Evolutionary conservation across 2,329 filamentous ascomycete genomes (phyloP).

Genomic region (Tolypocladium tundrense): DNA sequence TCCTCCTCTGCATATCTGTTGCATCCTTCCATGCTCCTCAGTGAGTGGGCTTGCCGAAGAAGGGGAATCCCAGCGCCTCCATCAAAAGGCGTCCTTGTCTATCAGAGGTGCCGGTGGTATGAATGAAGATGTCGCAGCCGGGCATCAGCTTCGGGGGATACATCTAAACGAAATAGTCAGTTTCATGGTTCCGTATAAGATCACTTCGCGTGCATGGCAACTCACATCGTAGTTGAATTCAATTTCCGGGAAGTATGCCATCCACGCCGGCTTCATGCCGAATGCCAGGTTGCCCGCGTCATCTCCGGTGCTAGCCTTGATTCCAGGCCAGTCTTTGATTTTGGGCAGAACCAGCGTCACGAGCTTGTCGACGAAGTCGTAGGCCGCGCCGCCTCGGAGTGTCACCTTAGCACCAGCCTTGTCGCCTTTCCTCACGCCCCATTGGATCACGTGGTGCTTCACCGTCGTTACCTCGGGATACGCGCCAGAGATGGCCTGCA

Average conservation of each 20-base stretch:
- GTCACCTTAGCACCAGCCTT: conserved; percentile 68
- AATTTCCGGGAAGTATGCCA: conserved; percentile 84
- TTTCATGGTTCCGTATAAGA: conserved; percentile 1
- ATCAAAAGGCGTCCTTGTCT: conserved; percentile 69
- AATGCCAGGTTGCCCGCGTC: conserved; percentile 78
- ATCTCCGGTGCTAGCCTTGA: conserved; percentile 60
- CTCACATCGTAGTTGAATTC: conserved; percentile 91
- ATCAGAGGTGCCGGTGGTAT: conserved; percentile 78
- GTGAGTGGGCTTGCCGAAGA: conserved; percentile 60
- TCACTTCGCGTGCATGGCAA: conserved; percentile 11
- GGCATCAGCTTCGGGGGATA: conserved; percentile 65
- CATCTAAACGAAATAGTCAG: conserved; percentile 29
- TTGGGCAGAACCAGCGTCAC: conserved; percentile 84
- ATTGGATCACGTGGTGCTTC: conserved; percentile 62
- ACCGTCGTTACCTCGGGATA: conserved; percentile 60
- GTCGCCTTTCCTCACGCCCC: conserved; percentile 62
- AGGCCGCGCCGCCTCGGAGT: conserved; percentile 69
- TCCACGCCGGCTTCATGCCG: conserved; percentile 64
- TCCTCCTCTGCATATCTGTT: neutral
- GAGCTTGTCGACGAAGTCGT: conserved; percentile 83
- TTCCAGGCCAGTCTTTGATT: conserved; percentile 90
- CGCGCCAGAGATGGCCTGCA: conserved; percentile 78
- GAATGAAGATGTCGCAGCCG: conserved; percentile 71
- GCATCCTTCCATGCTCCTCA: conserved; percentile 10
- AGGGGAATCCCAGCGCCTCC: conserved; percentile 46